phyloP scores from a whole-genome alignment of 768 basidiomycete genomes.

The Termitomyces sp. region DNA sequence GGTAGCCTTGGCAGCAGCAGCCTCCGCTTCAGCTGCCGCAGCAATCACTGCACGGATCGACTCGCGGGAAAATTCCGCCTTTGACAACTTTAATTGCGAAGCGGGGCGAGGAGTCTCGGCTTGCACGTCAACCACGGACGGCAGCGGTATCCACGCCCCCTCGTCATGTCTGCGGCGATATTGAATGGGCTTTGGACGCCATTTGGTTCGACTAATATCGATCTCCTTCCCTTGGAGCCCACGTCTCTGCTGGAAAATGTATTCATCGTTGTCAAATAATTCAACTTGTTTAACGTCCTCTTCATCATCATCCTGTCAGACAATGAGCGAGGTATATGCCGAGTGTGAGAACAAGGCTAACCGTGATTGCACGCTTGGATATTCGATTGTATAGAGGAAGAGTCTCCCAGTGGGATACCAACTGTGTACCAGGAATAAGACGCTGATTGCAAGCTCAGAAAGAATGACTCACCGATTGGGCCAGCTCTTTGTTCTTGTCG shows the following conservation, averaged over 20 bases:
- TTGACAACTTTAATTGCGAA: not conserved
- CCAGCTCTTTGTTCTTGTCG: conserved; percentile 49
- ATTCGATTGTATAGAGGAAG: conserved; percentile 82
- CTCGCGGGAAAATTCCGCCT: conserved; percentile 16
- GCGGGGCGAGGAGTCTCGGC: not conserved
- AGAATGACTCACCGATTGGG: conserved; percentile 52
- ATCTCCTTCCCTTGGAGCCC: not conserved
- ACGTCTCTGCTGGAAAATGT: conserved; percentile 9
- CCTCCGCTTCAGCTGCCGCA: conserved; percentile 26
- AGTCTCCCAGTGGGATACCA: conserved; percentile 77
- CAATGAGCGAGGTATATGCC: not conserved
- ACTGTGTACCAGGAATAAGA: conserved; percentile 31
- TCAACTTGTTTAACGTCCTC: not conserved
- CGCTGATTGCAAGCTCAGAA: not conserved
- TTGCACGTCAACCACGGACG: not conserved
- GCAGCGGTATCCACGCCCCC: not conserved
- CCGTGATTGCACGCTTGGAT: conserved; percentile 58
- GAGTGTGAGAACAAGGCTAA: conserved; percentile 8
- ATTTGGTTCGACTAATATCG: conserved; percentile 5
- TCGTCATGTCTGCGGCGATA: not conserved
- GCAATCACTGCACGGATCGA: conserved; percentile 33
- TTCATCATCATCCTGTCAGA: conserved; percentile 2
- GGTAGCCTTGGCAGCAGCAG: conserved; percentile 29
- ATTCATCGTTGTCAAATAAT: conserved; percentile 1
- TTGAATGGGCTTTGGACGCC: not conserved